phyloP scores from a whole-genome alignment of 1,139 yeast species.

The Protomyces gravidus region DNA sequence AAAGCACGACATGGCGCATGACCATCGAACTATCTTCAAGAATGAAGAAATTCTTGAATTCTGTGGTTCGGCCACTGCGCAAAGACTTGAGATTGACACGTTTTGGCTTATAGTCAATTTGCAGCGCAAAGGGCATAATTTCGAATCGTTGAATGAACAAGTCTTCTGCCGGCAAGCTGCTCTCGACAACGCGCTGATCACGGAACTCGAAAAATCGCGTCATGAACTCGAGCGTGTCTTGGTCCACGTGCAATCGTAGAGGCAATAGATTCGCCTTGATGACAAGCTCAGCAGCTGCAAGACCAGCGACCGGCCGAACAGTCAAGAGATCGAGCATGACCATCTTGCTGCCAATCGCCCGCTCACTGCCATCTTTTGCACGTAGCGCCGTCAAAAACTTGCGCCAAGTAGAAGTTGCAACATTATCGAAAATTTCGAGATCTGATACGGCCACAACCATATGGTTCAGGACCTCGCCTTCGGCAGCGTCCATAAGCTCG shows the following conservation, averaged over 20 bases:
- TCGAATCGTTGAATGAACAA: constrained; percentile 53
- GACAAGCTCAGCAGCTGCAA: constrained; percentile 68
- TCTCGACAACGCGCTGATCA: constrained; percentile 44
- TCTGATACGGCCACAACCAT: constrained; percentile 49
- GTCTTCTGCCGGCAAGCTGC: constrained; percentile 32
- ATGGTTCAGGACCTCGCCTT: constrained; percentile 50
- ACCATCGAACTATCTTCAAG: constrained; percentile 77
- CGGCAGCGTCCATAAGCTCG: constrained; percentile 45
- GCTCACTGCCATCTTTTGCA: constrained; percentile 63
- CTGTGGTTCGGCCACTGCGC: constrained; percentile 78
- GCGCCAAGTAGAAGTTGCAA: constrained; percentile 88
- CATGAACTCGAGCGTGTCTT: constrained; percentile 82
- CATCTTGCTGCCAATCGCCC: constrained; percentile 57
- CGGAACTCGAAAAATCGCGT: constrained; percentile 75
- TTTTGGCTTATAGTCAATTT: constrained; percentile 88
- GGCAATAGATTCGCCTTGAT: constrained; percentile 62
- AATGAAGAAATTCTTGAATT: constrained; percentile 79
- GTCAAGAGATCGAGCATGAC: constrained; percentile 52
- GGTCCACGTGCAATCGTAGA: constrained; percentile 78
- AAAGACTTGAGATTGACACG: constrained; percentile 78
- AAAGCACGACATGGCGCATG: constrained; percentile 57
- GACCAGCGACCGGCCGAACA: constrained; percentile 59
- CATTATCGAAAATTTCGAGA: constrained; percentile 66
- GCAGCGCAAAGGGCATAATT: constrained; percentile 58
- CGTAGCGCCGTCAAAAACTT: constrained; percentile 70